These are phyloP conservation scores for Elongisporangium anandrum DNA, from an alignment of 352 stramenopile species.

Conservation along the genomic window DNA sequence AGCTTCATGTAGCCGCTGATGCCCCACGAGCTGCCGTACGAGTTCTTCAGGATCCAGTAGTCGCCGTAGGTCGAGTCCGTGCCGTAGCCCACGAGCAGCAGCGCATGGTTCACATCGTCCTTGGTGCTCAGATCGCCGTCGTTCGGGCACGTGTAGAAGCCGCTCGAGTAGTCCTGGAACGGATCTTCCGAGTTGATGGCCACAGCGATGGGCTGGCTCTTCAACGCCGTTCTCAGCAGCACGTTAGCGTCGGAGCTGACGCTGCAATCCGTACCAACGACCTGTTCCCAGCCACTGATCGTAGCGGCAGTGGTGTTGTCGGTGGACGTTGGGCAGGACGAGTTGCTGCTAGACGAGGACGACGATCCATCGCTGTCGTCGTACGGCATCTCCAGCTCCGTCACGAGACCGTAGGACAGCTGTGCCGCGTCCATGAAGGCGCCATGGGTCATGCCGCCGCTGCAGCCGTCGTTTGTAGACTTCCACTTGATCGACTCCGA, in stretches of 20 bases:
- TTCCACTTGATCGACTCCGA: slow-evolving; percentile 66
- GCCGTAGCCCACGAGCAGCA: slow-evolving; percentile 74
- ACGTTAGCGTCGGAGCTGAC: slow-evolving; percentile 38
- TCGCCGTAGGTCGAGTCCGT: slow-evolving; percentile 46
- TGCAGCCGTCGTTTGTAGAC: slow-evolving; percentile 69
- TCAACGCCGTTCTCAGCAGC: slow-evolving; percentile 49
- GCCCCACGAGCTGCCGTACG: slow-evolving; percentile 68
- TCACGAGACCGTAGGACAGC: slow-evolving; percentile 55
- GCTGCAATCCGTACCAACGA: slow-evolving; percentile 56
- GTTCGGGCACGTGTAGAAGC: slow-evolving; percentile 72
- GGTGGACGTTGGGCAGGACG: slow-evolving; percentile 25
- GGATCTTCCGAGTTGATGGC: slow-evolving; percentile 68
- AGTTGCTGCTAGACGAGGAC: slow-evolving; percentile 18
- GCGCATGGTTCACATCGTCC: slow-evolving; percentile 68
- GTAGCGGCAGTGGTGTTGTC: slow-evolving; percentile 57
- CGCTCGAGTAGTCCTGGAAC: slow-evolving; percentile 68
- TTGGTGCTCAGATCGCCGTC: slow-evolving; percentile 52
- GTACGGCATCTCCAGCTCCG: slow-evolving; percentile 73
- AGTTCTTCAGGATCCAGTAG: slow-evolving; percentile 86
- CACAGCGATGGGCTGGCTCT: slow-evolving; percentile 66
- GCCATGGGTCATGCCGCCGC: slow-evolving; percentile 79
- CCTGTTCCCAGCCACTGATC: slow-evolving; percentile 66
- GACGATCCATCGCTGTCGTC: slow-evolving; percentile 26
- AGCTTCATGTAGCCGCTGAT: slow-evolving; percentile 63
- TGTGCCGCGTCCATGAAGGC: slow-evolving; percentile 70